phyloP scores from a whole-genome alignment of 2,329 filamentous ascomycete genomes.

The Penicillium sp. region DNA sequence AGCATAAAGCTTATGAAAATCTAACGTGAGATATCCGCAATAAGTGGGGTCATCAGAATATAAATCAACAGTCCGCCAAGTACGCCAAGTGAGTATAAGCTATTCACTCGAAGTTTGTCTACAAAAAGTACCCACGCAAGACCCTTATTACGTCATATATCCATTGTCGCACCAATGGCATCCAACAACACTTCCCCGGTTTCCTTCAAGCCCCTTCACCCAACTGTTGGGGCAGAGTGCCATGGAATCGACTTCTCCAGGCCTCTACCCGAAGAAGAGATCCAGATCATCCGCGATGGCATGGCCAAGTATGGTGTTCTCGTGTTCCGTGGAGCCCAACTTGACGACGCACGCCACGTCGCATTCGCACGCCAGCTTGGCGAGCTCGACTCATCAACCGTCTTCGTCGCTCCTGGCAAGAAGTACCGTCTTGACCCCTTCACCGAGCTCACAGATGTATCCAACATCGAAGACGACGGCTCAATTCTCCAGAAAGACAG shows the following conservation, averaged over 20 bases:
- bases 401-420: not conserved
- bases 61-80: not conserved
- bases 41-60: not conserved
- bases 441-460: not conserved
- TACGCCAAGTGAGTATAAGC: not conserved
- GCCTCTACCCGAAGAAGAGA: not conserved
- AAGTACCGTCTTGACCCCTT: not conserved
- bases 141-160: not conserved
- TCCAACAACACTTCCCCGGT: not conserved
- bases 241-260: not conserved
- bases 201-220: not conserved
- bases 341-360: not conserved
- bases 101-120: not conserved
- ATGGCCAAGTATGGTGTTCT: slow-evolving; percentile 1
- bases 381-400: not conserved
- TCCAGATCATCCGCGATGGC: not conserved
- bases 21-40: not conserved
- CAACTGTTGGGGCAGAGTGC: not conserved
- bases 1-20: not conserved
- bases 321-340: not conserved
- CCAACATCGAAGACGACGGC: not conserved
- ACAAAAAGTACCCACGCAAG: not conserved
- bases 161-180: not conserved
- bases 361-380: not conserved
- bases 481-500: not conserved